A percentile compares a stretch with the other conserved stretches of the same genome.
phyloP scores from a whole-genome alignment of 306 rosid species.

The Sesbania bispinosa region DNA sequence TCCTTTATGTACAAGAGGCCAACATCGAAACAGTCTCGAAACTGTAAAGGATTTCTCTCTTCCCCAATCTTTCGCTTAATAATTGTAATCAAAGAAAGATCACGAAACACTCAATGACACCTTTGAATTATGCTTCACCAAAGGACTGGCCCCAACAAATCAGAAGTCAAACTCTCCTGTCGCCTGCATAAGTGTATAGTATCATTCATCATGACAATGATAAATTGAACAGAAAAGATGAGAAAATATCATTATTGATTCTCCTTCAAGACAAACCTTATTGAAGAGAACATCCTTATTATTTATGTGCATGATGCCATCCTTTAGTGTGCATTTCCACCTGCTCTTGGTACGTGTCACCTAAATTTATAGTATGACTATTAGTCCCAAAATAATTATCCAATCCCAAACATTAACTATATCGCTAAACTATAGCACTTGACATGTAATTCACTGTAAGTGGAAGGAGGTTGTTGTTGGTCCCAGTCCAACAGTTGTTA shows the following conservation, averaged over 20 bases:
- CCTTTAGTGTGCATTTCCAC: conserved; percentile 98
- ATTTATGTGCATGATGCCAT: conserved; percentile 96
- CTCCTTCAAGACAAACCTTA: conserved; percentile 52
- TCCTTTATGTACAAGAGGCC: conserved; percentile 79
- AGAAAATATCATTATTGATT: not conserved
- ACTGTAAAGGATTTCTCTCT: conserved; percentile 48
- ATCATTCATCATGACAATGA: conserved; percentile 4
- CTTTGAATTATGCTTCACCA: conserved; percentile 36
- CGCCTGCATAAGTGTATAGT: conserved; percentile 58
- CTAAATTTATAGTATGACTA: conserved; percentile 37
- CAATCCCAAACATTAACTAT: not conserved
- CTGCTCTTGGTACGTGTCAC: conserved; percentile 97
- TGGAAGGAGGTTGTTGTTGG: conserved; percentile 4
- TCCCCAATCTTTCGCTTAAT: conserved; percentile 52
- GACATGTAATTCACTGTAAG: conserved; percentile 42
- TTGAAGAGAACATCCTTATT: conserved; percentile 94
- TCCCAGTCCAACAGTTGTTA: too few relatives aligned
- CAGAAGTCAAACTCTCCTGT: conserved; percentile 96
- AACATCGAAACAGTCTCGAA: conserved; percentile 52
- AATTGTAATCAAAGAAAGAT: conserved; percentile 51
- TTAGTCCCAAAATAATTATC: conserved; percentile 18
- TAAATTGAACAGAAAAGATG: conserved; percentile 13
- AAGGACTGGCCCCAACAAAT: conserved; percentile 42
- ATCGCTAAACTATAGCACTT: not conserved
- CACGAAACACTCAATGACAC: conserved; percentile 37